Evolutionary conservation across 768 basidiomycete genomes (phyloP), one percentile per base, ranked within the genome.

Genomic region (Tulasnella calospora): DNA sequence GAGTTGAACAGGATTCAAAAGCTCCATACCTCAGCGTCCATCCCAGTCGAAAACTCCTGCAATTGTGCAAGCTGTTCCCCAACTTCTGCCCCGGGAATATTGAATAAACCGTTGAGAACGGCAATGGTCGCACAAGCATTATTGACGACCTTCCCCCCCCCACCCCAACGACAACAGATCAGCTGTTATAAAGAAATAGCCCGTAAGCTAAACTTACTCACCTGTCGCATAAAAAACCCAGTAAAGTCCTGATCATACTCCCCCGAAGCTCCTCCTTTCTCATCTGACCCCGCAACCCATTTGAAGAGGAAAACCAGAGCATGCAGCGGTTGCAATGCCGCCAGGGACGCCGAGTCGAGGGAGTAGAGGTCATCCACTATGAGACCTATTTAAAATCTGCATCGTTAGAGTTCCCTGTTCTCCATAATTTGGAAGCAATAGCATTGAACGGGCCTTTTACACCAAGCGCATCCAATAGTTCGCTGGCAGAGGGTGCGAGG

Each of bases 81-180:
- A 80, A 87, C 87, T 70, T 87, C 84, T 10, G 94, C 86, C 3
- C 87, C 87, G 3, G 90, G 89, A 74, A 94, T 91, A 83, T 94
- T 95, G 79, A 92, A 93, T 30, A 97, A 88, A 38, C 94, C 94
- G 82, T 98, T 98, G 79, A 98, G 86, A 44, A 97, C 94, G 6
- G 96, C 96, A 41, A 98, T 86, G n/a, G 96, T 97, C 21, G 95
- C 97, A 82, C 97, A 99, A 5, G 96, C 95, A 81, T 99, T 99
- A 85, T 96, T 95, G 81, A 98, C 94, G 73, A 95, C 94, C 84
- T 92, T 80, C 3, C 30, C n/a, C 23, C 41, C 13, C 10, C 7
- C 33, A 6, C 23, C 33, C 71, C n/a, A n/a, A n/a, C n/a, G 27
- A 71, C 71, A 69, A 35, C 38, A 38, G 40, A 40, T 40, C 13